phyloP scores from a whole-genome alignment of 192 early-diverging fungal species.

The Coemansia sp. region DNA sequence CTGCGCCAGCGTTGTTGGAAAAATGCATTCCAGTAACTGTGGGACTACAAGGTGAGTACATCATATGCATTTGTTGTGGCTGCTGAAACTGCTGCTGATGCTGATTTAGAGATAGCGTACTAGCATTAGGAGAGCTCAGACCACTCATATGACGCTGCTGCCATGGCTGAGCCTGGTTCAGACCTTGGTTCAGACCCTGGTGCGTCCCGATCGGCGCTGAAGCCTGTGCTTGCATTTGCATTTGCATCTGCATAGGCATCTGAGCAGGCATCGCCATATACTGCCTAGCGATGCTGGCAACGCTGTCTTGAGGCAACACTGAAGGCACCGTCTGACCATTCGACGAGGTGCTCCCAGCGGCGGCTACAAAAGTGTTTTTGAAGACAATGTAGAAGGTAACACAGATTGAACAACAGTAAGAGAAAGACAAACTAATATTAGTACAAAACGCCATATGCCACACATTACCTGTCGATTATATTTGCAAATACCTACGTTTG shows the following conservation, averaged over 20 bases:
- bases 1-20: neutral
- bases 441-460: too few species aligned
- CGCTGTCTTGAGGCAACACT: neutral
- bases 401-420: too few species aligned
- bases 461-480: too few species aligned
- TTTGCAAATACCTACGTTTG: too few species aligned
- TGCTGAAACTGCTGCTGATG: conserved; percentile 5
- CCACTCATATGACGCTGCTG: too few species aligned
- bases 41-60: conserved; percentile 11
- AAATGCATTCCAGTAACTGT: conserved; percentile 1
- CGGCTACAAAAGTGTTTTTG: too few species aligned
- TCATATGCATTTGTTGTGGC: conserved; percentile 24
- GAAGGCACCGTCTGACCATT: neutral
- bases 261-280: neutral
- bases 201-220: too few species aligned
- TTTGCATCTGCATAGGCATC: conserved; percentile 9
- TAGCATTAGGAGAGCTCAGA: too few species aligned
- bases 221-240: neutral
- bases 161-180: too few species aligned
- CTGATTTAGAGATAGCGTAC: neutral
- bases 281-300: neutral
- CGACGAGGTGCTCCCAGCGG: neutral
- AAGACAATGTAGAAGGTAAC: too few species aligned
- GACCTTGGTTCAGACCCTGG: too few species aligned
- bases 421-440: too few species aligned